A percentile compares a stretch with the other conserved stretches of the same genome.
These are phyloP conservation scores for Hypoxylon sp. DNA, from an alignment of 2,329 filamentous ascomycete species.

Conservation along the genomic window DNA sequence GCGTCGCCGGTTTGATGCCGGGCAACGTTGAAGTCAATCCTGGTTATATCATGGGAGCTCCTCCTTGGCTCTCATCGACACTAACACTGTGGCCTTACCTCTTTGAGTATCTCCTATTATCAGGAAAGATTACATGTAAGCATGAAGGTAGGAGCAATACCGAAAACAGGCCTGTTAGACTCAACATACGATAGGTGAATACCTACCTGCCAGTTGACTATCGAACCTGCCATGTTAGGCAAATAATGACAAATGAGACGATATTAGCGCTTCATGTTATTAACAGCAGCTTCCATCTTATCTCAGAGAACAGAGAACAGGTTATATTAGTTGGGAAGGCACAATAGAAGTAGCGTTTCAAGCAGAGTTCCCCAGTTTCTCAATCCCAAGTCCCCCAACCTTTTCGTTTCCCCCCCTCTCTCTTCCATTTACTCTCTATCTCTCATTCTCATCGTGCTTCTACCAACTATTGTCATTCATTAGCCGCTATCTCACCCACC, in stretches of 20 bases:
- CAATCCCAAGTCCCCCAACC: not conserved
- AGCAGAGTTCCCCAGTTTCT: conserved; percentile 28
- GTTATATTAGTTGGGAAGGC: conserved; percentile 29
- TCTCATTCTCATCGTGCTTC: conserved; percentile 25
- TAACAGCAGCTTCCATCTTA: conserved; percentile 24
- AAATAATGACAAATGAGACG: conserved; percentile 32
- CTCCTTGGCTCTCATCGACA: not conserved
- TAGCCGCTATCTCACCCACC: conserved; percentile 38
- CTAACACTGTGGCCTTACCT: not conserved
- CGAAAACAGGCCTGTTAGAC: conserved; percentile 3
- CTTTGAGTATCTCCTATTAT: not conserved
- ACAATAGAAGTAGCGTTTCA: conserved; percentile 36
- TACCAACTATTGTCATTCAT: conserved; percentile 44
- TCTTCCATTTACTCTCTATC: conserved; percentile 28
- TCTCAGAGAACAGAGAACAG: not conserved
- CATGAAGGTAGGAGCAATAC: conserved; percentile 2
- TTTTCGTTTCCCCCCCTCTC: conserved; percentile 29
- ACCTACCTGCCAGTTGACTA: not conserved
- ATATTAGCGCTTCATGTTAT: conserved; percentile 11
- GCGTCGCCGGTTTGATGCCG: not conserved
- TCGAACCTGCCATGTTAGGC: conserved; percentile 27
- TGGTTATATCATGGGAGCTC: not conserved
- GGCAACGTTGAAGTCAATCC: not conserved
- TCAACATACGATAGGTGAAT: conserved; percentile 1
- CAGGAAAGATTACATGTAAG: not conserved